Conservation (phyloP, 495 filamentous ascomycete genomes). For the Penicillium chermesinum region DNA sequence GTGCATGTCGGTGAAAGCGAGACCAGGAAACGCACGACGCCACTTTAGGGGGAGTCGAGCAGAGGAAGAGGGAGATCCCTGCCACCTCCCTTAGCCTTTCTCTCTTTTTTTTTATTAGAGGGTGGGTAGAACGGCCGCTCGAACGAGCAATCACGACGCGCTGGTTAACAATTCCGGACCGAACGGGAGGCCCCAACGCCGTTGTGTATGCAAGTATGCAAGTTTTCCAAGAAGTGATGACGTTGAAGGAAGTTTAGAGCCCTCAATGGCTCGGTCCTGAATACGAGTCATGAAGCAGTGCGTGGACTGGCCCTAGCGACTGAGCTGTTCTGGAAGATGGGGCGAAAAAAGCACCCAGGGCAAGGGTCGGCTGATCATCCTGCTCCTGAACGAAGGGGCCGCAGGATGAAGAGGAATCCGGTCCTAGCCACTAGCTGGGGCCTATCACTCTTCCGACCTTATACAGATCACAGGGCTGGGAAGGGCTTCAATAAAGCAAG, state of each 20-base stretch:
- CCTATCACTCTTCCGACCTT: background rate
- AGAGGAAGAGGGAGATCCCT: background rate
- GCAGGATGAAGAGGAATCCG: background rate
- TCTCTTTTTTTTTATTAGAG: too few relatives aligned
- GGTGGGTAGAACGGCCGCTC: background rate
- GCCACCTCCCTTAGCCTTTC: too few relatives aligned
- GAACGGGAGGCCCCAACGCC: background rate
- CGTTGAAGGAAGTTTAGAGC: too few relatives aligned
- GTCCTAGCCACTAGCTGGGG: background rate
- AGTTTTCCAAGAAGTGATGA: background rate
- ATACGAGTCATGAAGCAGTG: too few relatives aligned
- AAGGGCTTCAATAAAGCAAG: too few relatives aligned
- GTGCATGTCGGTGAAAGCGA: background rate
- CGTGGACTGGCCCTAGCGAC: too few relatives aligned
- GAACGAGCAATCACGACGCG: background rate
- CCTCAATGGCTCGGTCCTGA: too few relatives aligned
- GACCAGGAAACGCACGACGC: background rate
- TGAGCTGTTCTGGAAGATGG: constrained; percentile 8
- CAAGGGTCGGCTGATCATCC: constrained; percentile 4
- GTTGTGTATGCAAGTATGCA: background rate
- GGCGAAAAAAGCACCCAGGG: background rate
- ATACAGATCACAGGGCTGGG: too few relatives aligned
- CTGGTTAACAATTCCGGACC: background rate
- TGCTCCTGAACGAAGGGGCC: constrained; percentile 2
- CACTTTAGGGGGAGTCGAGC: background rate